phyloP scores from a whole-genome alignment of 2,329 filamentous ascomycete genomes.

The Colletotrichum gigasporum region DNA sequence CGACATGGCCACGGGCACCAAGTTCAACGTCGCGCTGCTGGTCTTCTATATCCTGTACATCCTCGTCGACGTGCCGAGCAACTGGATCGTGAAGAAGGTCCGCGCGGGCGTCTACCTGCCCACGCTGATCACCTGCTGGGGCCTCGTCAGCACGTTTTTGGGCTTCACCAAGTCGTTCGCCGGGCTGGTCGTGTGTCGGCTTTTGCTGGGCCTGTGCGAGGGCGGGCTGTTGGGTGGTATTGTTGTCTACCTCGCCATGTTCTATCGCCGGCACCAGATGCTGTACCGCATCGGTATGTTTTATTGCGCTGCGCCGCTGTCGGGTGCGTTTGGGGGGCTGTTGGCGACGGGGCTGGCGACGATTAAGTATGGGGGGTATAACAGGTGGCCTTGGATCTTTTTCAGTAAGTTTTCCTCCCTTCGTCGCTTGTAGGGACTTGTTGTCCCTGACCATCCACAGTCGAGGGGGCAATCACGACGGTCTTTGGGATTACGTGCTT shows the following conservation, averaged over 20 bases:
- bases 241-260: constrained; percentile 56
- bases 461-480: constrained; percentile 68
- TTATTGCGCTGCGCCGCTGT: constrained; percentile 75
- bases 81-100: constrained; percentile 70
- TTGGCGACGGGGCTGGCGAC: constrained; percentile 67
- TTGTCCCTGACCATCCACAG: constrained; percentile 30
- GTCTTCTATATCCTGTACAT: constrained; percentile 78
- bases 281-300: constrained; percentile 58
- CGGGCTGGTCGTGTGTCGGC: constrained; percentile 42
- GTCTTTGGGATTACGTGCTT: constrained; percentile 68
- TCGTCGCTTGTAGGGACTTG: not conserved
- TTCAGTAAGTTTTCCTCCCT: constrained; percentile 42
- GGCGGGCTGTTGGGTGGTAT: constrained; percentile 67
- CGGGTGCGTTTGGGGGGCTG: constrained; percentile 70
- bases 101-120: constrained; percentile 72
- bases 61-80: constrained; percentile 72
- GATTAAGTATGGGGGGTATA: constrained; percentile 50
- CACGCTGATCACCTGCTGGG: constrained; percentile 66
- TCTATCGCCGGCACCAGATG: constrained; percentile 73
- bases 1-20: constrained; percentile 61
- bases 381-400: constrained; percentile 59
- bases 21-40: constrained; percentile 67
- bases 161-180: constrained; percentile 37
- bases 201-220: constrained; percentile 64
- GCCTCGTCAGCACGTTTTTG: constrained; percentile 32